Conservation (phyloP, 129 eudicot species). For the Lactuca sativa region DNA sequence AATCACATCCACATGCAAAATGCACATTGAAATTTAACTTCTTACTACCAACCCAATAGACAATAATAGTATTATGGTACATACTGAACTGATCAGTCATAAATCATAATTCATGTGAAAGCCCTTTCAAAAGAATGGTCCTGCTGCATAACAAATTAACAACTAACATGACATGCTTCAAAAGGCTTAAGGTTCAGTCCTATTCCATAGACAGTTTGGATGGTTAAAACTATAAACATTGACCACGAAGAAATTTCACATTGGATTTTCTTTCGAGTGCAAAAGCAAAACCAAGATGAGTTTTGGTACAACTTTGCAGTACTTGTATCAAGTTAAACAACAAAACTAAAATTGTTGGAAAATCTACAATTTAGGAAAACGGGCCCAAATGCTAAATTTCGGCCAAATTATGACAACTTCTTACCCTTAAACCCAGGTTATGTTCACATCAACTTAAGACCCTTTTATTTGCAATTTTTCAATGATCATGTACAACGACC, state of each 20-base stretch:
- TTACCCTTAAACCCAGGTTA: slow-evolving; percentile 17
- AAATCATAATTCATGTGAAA: not conserved
- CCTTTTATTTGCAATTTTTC: not conserved
- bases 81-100: not conserved
- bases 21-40: not conserved
- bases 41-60: not conserved
- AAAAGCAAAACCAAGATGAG: not conserved
- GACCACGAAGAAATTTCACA: not conserved
- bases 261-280: too few species aligned
- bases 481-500: slow-evolving; percentile 7
- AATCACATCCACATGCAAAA: not conserved
- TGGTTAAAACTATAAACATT: not conserved
- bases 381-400: slow-evolving; percentile 2
- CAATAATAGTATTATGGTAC: not conserved
- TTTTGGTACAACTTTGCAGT: too few species aligned
- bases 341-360: not conserved
- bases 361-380: slow-evolving; percentile 13
- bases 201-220: slow-evolving; percentile 21
- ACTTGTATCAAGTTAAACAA: slow-evolving; percentile 1
- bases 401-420: not conserved
- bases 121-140: slow-evolving; percentile 5
- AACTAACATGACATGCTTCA: slow-evolving; percentile 11
- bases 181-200: slow-evolving; percentile 20
- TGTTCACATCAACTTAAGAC: not conserved
- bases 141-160: slow-evolving; percentile 17